Percentiles rank a stretch among this genome's conserved stretches.
phyloP scores from a whole-genome alignment of 345 rosid genomes.

The Hibiscus trionum region DNA sequence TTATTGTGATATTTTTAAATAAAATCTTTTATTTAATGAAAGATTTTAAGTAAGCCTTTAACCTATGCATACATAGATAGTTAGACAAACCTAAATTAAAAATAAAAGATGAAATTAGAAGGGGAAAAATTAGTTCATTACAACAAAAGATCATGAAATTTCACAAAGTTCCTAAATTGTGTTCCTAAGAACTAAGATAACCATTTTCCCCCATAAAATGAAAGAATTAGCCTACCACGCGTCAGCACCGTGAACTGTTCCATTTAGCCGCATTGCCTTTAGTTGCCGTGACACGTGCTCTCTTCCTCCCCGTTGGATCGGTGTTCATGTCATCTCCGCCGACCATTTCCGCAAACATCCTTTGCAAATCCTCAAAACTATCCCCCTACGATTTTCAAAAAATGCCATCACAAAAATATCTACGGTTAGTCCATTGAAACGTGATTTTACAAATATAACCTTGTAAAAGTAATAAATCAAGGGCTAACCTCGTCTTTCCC shows the following conservation, averaged over 20 bases:
- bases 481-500: conserved; percentile 63
- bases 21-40: too few relatives aligned
- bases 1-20: too few relatives aligned
- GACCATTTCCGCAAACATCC: conserved; percentile 81
- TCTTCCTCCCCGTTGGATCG: conserved; percentile 30
- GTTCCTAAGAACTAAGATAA: neutral
- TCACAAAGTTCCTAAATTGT: neutral
- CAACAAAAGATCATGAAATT: neutral
- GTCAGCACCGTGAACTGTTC: conserved; percentile 24
- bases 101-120: too few relatives aligned
- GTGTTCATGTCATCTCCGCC: conserved; percentile 38
- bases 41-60: too few relatives aligned
- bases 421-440: neutral
- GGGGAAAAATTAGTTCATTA: neutral
- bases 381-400: conserved; percentile 37
- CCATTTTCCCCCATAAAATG: neutral
- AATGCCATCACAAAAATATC: neutral
- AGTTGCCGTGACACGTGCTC: conserved; percentile 33
- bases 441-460: neutral
- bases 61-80: too few relatives aligned
- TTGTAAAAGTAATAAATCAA: neutral
- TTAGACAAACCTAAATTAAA: too few relatives aligned
- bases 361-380: conserved; percentile 80
- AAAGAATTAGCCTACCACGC: neutral
- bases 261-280: conserved; percentile 38